Conservation (phyloP, 208 protist species). For the Trypanosoma platydactyli region DNA sequence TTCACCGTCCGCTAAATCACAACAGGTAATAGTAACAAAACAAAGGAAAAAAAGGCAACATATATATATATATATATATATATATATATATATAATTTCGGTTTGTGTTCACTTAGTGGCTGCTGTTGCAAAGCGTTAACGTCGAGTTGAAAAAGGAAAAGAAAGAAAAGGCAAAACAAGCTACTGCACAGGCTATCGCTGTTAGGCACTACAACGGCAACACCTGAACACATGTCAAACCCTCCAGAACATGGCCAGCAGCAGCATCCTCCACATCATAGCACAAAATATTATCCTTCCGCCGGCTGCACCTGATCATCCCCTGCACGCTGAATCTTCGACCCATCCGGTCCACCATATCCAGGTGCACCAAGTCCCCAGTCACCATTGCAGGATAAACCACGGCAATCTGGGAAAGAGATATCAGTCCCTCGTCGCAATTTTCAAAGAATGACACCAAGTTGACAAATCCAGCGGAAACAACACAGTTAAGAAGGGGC, state of each 20-base stretch:
- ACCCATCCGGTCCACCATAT: conserved; percentile 7
- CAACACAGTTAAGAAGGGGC: conserved; percentile 31
- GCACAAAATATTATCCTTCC: conserved; percentile 33
- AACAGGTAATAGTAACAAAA: too few species aligned
- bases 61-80: too few species aligned
- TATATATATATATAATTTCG: too few species aligned
- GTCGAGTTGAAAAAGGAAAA: conserved; percentile 2
- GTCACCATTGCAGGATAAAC: conserved; percentile 39
- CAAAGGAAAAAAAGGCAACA: conserved; percentile 20
- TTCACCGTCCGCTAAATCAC: too few species aligned
- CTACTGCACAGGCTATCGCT: conserved; percentile 6
- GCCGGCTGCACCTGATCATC: conserved; percentile 32
- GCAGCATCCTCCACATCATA: conserved; percentile 48
- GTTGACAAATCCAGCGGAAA: conserved; percentile 16
- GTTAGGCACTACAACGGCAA: conserved; percentile 42
- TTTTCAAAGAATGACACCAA: conserved; percentile 27
- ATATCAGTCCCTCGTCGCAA: conserved; percentile 11
- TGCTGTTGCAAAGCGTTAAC: too few species aligned
- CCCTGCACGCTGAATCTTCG: conserved; percentile 32
- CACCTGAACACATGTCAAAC: conserved; percentile 42
- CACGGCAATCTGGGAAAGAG: conserved; percentile 36
- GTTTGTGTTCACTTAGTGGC: too few species aligned
- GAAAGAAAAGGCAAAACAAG: not conserved
- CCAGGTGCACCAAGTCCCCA: conserved; percentile 52
- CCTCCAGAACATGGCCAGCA: conserved; percentile 31